Evolutionary conservation across 1,284 basidiomycete genomes (phyloP).

Genomic region (Caloboletus firmus): DNA sequence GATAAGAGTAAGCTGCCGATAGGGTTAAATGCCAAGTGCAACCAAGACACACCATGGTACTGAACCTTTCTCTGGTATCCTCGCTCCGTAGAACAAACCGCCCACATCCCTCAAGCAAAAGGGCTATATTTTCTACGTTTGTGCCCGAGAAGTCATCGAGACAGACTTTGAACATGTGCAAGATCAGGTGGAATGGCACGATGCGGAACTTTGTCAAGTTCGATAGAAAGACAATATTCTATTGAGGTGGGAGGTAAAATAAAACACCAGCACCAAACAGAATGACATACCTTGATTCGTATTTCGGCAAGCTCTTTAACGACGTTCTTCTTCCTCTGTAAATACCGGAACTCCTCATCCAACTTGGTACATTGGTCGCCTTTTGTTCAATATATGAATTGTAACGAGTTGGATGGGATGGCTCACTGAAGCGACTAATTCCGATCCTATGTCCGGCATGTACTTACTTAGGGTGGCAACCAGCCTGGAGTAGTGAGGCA

Average conservation of each 20-base stretch:
- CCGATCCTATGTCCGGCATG: conserved; percentile 90
- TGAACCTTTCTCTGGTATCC: conserved; percentile 83
- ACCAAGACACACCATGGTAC: conserved; percentile 61
- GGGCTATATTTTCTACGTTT: conserved; percentile 92
- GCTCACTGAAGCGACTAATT: conserved; percentile 77
- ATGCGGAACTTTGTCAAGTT: conserved; percentile 95
- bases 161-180: conserved; percentile 96
- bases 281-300: conserved; percentile 68
- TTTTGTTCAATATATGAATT: background rate
- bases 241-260: conserved; percentile 2
- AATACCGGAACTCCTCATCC: conserved; percentile 94
- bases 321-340: conserved; percentile 93
- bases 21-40: background rate
- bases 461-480: conserved; percentile 87
- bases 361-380: conserved; percentile 53
- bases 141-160: conserved; percentile 91
- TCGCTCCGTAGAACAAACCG: conserved; percentile 88
- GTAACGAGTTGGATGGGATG: background rate
- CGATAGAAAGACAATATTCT: conserved; percentile 89
- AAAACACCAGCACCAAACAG: background rate
- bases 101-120: conserved; percentile 92
- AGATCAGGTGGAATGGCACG: conserved; percentile 88
- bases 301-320: conserved; percentile 86
- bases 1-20: conserved; percentile 9
- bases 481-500: conserved; percentile 92